Conservation (phyloP, 1,284 basidiomycete species). For the Ustilago curta region DNA sequence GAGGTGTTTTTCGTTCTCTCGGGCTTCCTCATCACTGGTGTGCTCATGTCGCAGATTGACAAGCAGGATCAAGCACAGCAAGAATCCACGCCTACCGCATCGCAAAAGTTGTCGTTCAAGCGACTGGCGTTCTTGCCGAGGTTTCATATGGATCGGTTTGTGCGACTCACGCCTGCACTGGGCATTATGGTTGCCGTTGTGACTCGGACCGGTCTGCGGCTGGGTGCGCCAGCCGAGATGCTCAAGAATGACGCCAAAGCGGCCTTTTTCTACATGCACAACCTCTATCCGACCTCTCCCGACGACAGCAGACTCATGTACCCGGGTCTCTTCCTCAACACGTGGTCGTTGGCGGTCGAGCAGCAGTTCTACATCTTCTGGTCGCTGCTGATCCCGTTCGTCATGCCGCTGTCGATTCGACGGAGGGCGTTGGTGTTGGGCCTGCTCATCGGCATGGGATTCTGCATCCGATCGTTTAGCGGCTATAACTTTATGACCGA, state of each 20-base stretch:
- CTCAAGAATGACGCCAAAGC: slow-evolving; percentile 22
- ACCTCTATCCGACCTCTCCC: slow-evolving; percentile 16
- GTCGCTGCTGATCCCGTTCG: slow-evolving; percentile 37
- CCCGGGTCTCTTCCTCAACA: slow-evolving; percentile 36
- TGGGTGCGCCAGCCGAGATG: slow-evolving; percentile 1
- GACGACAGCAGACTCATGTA: slow-evolving; percentile 27
- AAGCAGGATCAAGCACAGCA: slow-evolving; percentile 20
- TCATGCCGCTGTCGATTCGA: slow-evolving; percentile 26
- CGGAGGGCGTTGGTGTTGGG: slow-evolving; percentile 21
- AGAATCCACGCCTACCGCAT: neutral
- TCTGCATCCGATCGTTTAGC: slow-evolving; percentile 30
- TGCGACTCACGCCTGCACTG: slow-evolving; percentile 31
- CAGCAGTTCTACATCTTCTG: slow-evolving; percentile 53
- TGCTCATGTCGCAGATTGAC: slow-evolving; percentile 39
- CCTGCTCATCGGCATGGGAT: slow-evolving; percentile 14
- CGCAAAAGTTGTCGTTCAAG: slow-evolving; percentile 12
- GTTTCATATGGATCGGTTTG: slow-evolving; percentile 39
- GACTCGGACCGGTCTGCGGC: slow-evolving; percentile 4
- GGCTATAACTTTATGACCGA: slow-evolving; percentile 26
- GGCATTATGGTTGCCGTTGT: slow-evolving; percentile 25
- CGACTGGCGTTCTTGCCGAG: slow-evolving; percentile 31
- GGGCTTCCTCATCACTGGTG: slow-evolving; percentile 49
- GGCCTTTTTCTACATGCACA: slow-evolving; percentile 37
- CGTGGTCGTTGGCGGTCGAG: slow-evolving; percentile 47
- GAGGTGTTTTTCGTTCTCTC: slow-evolving; percentile 43